Evolutionary conservation across 805 yeast genomes (phyloP).

Genomic region (Candida anglica): DNA sequence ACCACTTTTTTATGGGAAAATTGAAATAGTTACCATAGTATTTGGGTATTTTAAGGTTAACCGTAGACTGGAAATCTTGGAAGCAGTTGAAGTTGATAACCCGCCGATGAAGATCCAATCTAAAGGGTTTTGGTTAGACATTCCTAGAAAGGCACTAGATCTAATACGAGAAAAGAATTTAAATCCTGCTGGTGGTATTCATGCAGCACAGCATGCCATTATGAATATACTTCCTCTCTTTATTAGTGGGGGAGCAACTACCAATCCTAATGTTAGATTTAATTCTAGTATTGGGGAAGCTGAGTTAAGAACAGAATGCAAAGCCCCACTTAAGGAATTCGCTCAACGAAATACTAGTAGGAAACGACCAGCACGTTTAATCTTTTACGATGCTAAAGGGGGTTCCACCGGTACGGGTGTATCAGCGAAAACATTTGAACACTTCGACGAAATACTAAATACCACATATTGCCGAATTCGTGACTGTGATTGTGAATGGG

Average conservation of each 20-base stretch:
- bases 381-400: slow-evolving; percentile 81
- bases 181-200: slow-evolving; percentile 87
- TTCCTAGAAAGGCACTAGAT: slow-evolving; percentile 64
- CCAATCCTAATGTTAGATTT: slow-evolving; percentile 28
- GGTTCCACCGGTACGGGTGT: slow-evolving; percentile 80
- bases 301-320: slow-evolving; percentile 90
- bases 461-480: slow-evolving; percentile 57
- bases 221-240: slow-evolving; percentile 74
- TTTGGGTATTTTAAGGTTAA: slow-evolving; percentile 93
- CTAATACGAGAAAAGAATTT: slow-evolving; percentile 53
- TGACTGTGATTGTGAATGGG: slow-evolving; percentile 70
- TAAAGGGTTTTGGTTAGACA: slow-evolving; percentile 90
- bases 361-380: slow-evolving; percentile 80
- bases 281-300: slow-evolving; percentile 29
- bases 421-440: slow-evolving; percentile 74
- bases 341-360: slow-evolving; percentile 68
- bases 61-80: slow-evolving; percentile 72
- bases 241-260: slow-evolving; percentile 63
- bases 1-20: slow-evolving; percentile 74
- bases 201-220: slow-evolving; percentile 90
- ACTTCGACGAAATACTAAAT: slow-evolving; percentile 60
- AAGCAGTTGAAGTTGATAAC: slow-evolving; percentile 86
- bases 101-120: slow-evolving; percentile 72
- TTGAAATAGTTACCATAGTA: slow-evolving; percentile 69
- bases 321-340: slow-evolving; percentile 96